phyloP scores from a whole-genome alignment of 2,329 filamentous ascomycete species.

The Periconia sp. region DNA sequence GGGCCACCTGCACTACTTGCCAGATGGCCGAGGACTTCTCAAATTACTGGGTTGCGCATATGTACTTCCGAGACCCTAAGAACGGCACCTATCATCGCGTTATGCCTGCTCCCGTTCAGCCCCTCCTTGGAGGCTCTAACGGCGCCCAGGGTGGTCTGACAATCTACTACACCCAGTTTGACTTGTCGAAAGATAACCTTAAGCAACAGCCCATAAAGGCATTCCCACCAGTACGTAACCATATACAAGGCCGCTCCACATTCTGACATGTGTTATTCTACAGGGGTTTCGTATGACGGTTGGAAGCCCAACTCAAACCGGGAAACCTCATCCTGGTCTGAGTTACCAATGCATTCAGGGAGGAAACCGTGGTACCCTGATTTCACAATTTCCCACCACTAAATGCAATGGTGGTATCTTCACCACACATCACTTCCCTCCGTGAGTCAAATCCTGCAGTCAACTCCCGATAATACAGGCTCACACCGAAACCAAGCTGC shows the following conservation, averaged over 20 bases:
- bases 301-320: conserved; percentile 29
- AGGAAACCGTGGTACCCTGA: conserved; percentile 20
- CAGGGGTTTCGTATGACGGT: conserved; percentile 32
- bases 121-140: conserved; percentile 21
- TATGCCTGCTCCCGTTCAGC: conserved; percentile 21
- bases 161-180: conserved; percentile 33
- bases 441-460: conserved; percentile 4
- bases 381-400: conserved; percentile 19
- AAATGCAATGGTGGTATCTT: conserved; percentile 28
- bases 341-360: conserved; percentile 23
- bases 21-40: conserved; percentile 26
- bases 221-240: conserved; percentile 12
- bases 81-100: conserved; percentile 30
- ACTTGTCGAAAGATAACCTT: conserved; percentile 33
- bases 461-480: conserved; percentile 1
- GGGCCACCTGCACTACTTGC: conserved; percentile 28
- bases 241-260: background rate
- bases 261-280: background rate
- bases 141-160: conserved; percentile 27
- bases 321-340: conserved; percentile 18
- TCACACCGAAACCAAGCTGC: conserved; percentile 18
- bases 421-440: conserved; percentile 24
- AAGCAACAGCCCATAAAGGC: conserved; percentile 21
- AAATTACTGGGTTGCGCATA: conserved; percentile 26
- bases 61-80: conserved; percentile 28